These are phyloP conservation scores for Botrytis hyacinthi DNA, from an alignment of 2,329 filamentous ascomycete species.

Conservation along the genomic window DNA sequence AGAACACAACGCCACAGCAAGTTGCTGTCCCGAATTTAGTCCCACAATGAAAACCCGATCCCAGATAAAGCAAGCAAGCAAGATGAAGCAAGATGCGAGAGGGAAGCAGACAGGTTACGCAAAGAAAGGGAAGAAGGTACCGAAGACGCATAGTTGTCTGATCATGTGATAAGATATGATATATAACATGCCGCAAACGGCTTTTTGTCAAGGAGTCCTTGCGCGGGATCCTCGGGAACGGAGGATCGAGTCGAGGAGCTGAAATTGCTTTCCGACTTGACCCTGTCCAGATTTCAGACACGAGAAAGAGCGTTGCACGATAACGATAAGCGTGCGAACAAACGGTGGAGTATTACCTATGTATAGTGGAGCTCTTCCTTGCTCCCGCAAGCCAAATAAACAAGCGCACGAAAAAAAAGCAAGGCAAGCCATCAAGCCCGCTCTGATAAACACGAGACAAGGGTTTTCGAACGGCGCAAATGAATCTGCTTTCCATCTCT, in stretches of 20 bases:
- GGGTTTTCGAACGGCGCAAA: neutral
- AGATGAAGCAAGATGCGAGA: neutral
- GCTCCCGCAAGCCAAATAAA: neutral
- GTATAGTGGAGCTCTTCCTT: neutral
- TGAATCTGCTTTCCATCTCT: neutral
- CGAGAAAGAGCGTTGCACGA: neutral
- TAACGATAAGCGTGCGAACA: constrained; percentile 1
- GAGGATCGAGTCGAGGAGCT: neutral
- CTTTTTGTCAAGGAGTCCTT: neutral
- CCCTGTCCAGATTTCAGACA: neutral
- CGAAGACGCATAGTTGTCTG: neutral
- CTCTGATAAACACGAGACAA: neutral
- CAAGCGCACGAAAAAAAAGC: neutral
- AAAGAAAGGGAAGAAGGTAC: neutral
- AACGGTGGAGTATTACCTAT: constrained; percentile 1
- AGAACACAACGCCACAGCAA: neutral
- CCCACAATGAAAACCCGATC: constrained; percentile 1
- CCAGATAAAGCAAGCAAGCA: neutral
- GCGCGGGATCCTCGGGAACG: neutral
- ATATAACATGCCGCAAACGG: neutral
- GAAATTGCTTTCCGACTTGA: neutral
- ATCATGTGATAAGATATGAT: constrained; percentile 12
- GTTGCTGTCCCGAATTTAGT: neutral
- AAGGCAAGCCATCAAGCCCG: neutral
- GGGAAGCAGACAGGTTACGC: neutral